Conservation (phyloP, 202 grass and related monocot genomes). For the Elaeis oleifera region DNA sequence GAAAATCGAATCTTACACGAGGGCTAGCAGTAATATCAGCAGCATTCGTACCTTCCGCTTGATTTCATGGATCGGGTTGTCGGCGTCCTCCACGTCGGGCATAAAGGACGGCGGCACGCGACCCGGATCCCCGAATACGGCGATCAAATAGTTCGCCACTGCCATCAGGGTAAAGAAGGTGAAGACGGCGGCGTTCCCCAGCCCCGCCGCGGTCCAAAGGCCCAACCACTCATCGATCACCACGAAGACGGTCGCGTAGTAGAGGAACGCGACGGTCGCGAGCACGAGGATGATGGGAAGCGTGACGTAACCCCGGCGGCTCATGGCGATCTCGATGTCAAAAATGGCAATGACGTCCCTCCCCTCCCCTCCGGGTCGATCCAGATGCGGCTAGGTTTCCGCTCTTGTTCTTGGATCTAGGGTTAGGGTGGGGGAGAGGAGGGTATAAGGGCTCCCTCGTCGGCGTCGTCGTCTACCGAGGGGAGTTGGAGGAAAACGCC, state of each 20-base stretch:
- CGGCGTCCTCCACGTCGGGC: constrained; percentile 58
- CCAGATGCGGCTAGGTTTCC: no score
- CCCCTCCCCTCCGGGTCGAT: no score
- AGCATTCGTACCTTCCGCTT: constrained; percentile 68
- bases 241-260: constrained; percentile 83
- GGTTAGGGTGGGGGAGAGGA: neutral
- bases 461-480: no score
- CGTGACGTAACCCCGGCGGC: constrained; percentile 64
- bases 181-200: constrained; percentile 54
- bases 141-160: constrained; percentile 48
- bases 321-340: constrained; percentile 40
- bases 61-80: constrained; percentile 68
- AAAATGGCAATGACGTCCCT: neutral
- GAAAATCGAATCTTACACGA: no score
- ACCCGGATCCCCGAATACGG: constrained; percentile 67
- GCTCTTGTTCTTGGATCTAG: no score
- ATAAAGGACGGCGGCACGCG: constrained; percentile 77
- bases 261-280: constrained; percentile 59
- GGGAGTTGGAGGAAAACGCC: neutral
- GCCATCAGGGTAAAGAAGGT: constrained; percentile 43
- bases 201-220: constrained; percentile 49
- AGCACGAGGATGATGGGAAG: constrained; percentile 76
- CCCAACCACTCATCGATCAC: constrained; percentile 68
- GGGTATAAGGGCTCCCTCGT: neutral
- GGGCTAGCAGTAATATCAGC: no score